Conservation (phyloP, 768 basidiomycete species). For the Chalciporus sphaerocephalus region DNA sequence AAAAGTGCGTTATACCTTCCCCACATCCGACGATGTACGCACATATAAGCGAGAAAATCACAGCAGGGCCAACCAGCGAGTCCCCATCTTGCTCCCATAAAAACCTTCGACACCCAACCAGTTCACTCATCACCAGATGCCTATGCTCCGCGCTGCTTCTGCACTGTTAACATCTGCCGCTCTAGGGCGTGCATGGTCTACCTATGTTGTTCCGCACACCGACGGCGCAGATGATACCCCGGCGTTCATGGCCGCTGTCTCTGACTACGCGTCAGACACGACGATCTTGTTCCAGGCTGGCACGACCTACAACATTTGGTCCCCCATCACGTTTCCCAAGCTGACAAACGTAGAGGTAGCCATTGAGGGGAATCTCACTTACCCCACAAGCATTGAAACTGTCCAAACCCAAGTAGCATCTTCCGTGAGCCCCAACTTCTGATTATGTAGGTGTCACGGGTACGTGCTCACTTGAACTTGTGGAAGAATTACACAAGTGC, state of each 20-base stretch:
- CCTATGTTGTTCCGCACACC: constrained; percentile 48
- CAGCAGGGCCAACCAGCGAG: too few species aligned
- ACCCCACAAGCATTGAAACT: constrained; percentile 47
- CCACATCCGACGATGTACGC: too few species aligned
- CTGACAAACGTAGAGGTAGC: constrained; percentile 54
- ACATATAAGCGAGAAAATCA: too few species aligned
- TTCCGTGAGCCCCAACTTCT: constrained; percentile 32
- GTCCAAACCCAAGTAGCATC: constrained; percentile 47
- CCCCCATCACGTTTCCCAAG: constrained; percentile 51
- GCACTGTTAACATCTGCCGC: constrained; percentile 18
- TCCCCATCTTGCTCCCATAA: too few species aligned
- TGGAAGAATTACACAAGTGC: constrained; percentile 40
- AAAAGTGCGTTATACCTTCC: too few species aligned
- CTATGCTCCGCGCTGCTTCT: too few species aligned
- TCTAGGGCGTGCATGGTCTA: constrained; percentile 39
- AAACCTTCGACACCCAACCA: too few species aligned
- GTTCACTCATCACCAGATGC: too few species aligned
- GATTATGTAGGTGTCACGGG: not conserved
- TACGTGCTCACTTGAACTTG: not conserved
- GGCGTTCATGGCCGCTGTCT: constrained; percentile 41
- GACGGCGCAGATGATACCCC: constrained; percentile 50
- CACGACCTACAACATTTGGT: constrained; percentile 57
- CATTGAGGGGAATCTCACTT: constrained; percentile 56
- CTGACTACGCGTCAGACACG: constrained; percentile 37
- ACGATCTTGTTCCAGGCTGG: constrained; percentile 57